Conservation (phyloP, 768 basidiomycete species). For the Hygrocybe coccinea region DNA sequence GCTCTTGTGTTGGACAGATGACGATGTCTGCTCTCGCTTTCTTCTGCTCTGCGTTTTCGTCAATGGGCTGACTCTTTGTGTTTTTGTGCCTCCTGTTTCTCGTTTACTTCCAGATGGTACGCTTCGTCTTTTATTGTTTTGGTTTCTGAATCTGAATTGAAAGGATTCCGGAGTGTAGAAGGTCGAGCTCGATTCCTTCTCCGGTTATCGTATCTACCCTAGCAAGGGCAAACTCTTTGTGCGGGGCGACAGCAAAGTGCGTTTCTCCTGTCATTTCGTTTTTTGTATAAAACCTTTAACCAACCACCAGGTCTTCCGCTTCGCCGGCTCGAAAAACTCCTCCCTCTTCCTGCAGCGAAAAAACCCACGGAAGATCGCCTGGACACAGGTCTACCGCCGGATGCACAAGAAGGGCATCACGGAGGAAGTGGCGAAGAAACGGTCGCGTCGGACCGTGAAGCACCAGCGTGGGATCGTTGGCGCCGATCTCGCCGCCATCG, state of each 20-base stretch:
- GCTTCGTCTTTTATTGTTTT: too few species aligned
- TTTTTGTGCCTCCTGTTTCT: too few species aligned
- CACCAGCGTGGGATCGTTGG: constrained; percentile 98
- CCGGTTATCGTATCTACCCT: constrained; percentile 96
- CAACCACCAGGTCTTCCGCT: constrained; percentile 82
- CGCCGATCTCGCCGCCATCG: constrained; percentile 87
- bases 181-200: constrained; percentile 98
- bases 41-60: not conserved
- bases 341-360: constrained; percentile 99
- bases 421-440: constrained; percentile 99
- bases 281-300: not conserved
- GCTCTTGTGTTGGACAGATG: not conserved
- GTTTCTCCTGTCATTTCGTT: constrained; percentile 14
- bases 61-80: too few species aligned
- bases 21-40: not conserved
- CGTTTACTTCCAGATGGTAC: not conserved
- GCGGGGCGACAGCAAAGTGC: constrained; percentile 91
- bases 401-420: constrained; percentile 99
- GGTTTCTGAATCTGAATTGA: too few species aligned
- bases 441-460: constrained; percentile 94
- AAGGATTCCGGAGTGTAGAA: constrained; percentile 56
- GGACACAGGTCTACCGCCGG: constrained; percentile 90
- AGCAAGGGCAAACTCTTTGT: constrained; percentile 94
- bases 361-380: constrained; percentile 99
- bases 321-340: constrained; percentile 85